Evolutionary conservation across 2,329 filamentous ascomycete genomes (phyloP), one percentile per base, ranked within the genome.

Genomic region (Coleophoma eucalyptorum): DNA sequence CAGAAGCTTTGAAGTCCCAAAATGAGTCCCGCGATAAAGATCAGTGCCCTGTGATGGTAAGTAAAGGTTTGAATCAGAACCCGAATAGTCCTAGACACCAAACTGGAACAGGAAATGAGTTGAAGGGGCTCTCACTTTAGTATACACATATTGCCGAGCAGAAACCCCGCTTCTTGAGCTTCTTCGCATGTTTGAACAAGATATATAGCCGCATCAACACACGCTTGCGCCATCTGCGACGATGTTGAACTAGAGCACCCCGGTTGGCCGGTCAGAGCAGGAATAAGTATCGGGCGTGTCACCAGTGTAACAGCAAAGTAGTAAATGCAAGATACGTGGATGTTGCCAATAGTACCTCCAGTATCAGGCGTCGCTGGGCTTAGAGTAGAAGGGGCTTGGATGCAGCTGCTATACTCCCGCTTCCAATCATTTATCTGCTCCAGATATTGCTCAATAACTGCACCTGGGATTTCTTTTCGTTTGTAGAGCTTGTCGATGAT

Each of bases 351-450:
- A 38, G 34, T 50, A 26, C 48, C 37, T 44, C 20, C 7, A n/a
- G 40, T 40, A 26, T 35, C 20, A 3, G 37, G 16, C 32, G 34
- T 31, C 11, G 26, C 32, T 10, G 41, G 37, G 37, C 44, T 16
- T 5, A 15, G 21, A 20, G n/a, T 35, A 12, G 44, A 32, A 5
- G 16, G n/a, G 10, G 20, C 20, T 11, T 19, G n/a, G n/a, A 19
- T 4, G 21, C 59, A 66, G 15, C 60, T 58, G 0, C 76, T 77
- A 15, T 35, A 19, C 13, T 32, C 34, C 37, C 16, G 12, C 16
- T 34, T 46, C 44, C 44, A 46, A 3, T 38, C 15, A 16, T 35
- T 35, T 5, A 46, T n/a, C 31, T 19, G 44, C 16, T 21, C 20
- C 13, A 46, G 44, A 21, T n/a, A 37, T 34, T 37, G n/a, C 8